A percentile compares a stretch with the other conserved stretches of the same genome.
Evolutionary conservation across 1,139 yeast genomes (phyloP).

Genomic region (Saccharomyces hybrid): DNA sequence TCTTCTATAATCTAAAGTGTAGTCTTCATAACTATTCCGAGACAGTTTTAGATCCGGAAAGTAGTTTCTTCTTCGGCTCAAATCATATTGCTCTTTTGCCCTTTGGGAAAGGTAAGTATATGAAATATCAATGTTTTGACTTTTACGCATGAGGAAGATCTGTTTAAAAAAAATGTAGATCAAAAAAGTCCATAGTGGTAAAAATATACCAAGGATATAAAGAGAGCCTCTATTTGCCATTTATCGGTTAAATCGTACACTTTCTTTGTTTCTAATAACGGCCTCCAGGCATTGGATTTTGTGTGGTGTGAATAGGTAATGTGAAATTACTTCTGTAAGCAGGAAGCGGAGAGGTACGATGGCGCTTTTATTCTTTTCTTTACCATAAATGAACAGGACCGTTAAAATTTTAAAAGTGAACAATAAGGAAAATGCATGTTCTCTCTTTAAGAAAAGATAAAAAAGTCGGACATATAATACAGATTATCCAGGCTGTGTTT

Average conservation of each 20-base stretch:
- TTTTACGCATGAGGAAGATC: background rate
- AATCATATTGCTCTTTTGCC: background rate
- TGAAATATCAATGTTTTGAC: background rate
- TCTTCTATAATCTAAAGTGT: background rate
- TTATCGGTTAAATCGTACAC: background rate
- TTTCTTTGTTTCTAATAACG: background rate
- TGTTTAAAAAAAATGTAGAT: background rate
- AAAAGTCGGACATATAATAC: background rate
- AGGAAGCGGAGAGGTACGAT: background rate
- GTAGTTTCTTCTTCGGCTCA: background rate
- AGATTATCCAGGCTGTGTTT: background rate
- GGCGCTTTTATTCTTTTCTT: background rate
- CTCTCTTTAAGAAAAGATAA: background rate
- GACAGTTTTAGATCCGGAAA: constrained; percentile 33
- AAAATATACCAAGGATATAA: background rate
- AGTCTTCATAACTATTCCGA: constrained; percentile 38
- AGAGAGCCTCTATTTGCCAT: background rate
- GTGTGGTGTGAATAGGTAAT: background rate
- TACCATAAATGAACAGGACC: no score
- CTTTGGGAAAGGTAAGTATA: background rate
- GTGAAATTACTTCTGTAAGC: background rate
- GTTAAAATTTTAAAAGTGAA: background rate
- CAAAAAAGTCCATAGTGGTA: background rate
- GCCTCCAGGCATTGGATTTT: background rate
- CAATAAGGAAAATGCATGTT: background rate